Evolutionary conservation across 345 rosid genomes (phyloP).

Genomic region (Melaleuca alternifolia): DNA sequence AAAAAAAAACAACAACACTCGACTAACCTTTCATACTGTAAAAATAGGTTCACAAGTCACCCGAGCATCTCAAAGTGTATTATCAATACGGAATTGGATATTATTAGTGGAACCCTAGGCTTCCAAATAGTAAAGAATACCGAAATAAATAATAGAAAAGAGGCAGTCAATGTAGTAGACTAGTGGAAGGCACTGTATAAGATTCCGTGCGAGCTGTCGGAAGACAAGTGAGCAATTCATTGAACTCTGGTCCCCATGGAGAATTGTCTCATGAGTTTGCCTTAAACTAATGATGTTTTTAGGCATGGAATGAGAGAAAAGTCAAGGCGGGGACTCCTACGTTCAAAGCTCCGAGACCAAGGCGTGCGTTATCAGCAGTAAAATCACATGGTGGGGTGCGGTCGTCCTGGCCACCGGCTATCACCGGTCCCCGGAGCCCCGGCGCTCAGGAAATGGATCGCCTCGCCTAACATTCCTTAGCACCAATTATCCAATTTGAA

Average conservation of each 20-base stretch:
- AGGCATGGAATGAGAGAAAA: not conserved
- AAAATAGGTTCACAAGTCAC: not conserved
- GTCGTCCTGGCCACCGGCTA: not conserved
- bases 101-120: not conserved
- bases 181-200: not conserved
- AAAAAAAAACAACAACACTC: not conserved
- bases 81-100: not conserved
- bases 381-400: not conserved
- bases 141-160: not conserved
- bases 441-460: no score
- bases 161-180: not conserved
- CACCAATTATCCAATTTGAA: no score
- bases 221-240: not conserved
- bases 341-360: not conserved
- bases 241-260: not conserved
- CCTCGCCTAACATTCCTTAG: no score
- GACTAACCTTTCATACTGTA: not conserved
- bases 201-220: not conserved
- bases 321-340: not conserved
- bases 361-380: not conserved
- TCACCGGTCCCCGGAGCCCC: not conserved
- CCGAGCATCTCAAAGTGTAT: not conserved
- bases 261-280: not conserved
- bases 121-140: not conserved
- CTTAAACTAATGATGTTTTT: not conserved